Conservation (phyloP, 2,329 filamentous ascomycete species). For the Colletotrichum liaoningense region DNA sequence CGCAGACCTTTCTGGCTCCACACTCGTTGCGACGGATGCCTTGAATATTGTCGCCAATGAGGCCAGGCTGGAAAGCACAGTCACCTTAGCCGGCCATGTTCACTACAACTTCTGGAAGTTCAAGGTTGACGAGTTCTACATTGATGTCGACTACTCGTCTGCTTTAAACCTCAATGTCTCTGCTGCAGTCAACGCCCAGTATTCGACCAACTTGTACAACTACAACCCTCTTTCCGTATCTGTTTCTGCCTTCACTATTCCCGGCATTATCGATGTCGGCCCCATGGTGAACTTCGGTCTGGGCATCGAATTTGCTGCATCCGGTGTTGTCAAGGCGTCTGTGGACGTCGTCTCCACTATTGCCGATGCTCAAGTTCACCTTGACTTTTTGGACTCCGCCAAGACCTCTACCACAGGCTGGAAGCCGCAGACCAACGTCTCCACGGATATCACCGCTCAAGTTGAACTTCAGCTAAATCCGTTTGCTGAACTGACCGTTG, state of each 20-base stretch:
- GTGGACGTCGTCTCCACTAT: constrained; percentile 46
- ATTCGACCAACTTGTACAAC: constrained; percentile 46
- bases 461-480: constrained; percentile 47
- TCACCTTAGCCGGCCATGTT: constrained; percentile 54
- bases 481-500: constrained; percentile 49
- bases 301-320: constrained; percentile 48
- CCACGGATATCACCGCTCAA: constrained; percentile 46
- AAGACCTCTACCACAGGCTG: constrained; percentile 47
- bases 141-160: constrained; percentile 53
- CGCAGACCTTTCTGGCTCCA: constrained; percentile 25
- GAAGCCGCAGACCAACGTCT: constrained; percentile 47
- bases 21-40: constrained; percentile 37
- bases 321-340: constrained; percentile 45
- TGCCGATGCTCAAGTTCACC: constrained; percentile 49
- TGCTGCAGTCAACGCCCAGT: constrained; percentile 46
- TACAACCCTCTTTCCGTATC: constrained; percentile 49
- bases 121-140: constrained; percentile 49
- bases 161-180: constrained; percentile 45
- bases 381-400: constrained; percentile 48
- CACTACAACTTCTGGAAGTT: constrained; percentile 50
- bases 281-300: constrained; percentile 50
- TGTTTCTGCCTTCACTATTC: constrained; percentile 50
- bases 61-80: constrained; percentile 46
- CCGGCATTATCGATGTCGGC: constrained; percentile 52
- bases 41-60: constrained; percentile 49